Conservation (phyloP, 768 basidiomycete genomes). For the Rhizopogon vulgaris region DNA sequence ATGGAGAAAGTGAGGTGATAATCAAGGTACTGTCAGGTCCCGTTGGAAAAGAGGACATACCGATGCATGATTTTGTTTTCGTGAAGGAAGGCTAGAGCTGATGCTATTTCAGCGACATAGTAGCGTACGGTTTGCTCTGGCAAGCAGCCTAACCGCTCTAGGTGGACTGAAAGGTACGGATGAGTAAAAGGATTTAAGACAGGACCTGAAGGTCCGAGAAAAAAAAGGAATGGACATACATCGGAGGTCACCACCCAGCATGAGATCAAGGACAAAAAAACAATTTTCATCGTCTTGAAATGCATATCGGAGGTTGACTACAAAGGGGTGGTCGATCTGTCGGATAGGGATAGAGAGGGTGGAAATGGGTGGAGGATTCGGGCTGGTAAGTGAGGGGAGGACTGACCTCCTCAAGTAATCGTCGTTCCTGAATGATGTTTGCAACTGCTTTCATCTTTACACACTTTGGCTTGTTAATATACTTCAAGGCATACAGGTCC, state of each 20-base stretch:
- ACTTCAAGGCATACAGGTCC: conserved; percentile 94
- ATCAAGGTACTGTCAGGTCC: too few relatives aligned
- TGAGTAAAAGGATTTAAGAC: neutral
- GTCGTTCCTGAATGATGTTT: conserved; percentile 94
- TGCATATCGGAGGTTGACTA: conserved; percentile 92
- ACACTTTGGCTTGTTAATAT: conserved; percentile 97
- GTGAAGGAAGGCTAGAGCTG: conserved; percentile 86
- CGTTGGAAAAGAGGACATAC: too few relatives aligned
- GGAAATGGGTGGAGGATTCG: conserved; percentile 6
- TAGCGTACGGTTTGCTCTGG: conserved; percentile 78
- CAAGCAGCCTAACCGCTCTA: conserved; percentile 73
- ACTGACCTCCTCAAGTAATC: conserved; percentile 88
- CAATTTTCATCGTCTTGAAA: conserved; percentile 99
- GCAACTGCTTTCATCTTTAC: conserved; percentile 98
- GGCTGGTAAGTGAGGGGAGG: neutral
- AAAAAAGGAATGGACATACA: conserved; percentile 48
- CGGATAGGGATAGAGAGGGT: too few relatives aligned
- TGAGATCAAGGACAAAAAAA: conserved; percentile 96
- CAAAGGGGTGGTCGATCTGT: conserved; percentile 93
- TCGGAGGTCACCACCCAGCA: conserved; percentile 92
- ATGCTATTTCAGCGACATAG: conserved; percentile 85
- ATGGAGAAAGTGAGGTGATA: neutral
- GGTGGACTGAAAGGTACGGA: conserved; percentile 54
- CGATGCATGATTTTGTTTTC: conserved; percentile 94
- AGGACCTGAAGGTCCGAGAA: neutral